A percentile compares a stretch with the other conserved stretches of the same genome.
Conservation (phyloP, 2,329 filamentous ascomycete species). For the Phyllosticta capitalensis region DNA sequence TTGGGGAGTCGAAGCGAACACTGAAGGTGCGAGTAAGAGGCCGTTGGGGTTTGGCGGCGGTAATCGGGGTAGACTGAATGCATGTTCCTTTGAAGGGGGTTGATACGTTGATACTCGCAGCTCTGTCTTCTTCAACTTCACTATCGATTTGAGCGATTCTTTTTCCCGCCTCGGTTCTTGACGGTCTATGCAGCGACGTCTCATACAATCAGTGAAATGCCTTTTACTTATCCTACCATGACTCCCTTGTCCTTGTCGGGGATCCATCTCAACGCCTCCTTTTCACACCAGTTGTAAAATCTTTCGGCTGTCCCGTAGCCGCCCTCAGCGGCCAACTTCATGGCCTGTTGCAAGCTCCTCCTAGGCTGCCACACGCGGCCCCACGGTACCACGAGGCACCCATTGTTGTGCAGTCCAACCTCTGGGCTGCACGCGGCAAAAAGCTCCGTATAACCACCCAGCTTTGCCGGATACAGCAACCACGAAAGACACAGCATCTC, state of each 20-base stretch:
- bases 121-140: not conserved
- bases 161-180: not conserved
- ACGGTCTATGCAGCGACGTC: not conserved
- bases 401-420: constrained; percentile 17
- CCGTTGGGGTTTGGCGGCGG: not conserved
- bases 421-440: constrained; percentile 7
- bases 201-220: not conserved
- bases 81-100: not conserved
- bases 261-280: constrained; percentile 18
- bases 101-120: not conserved
- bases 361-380: constrained; percentile 29
- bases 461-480: constrained; percentile 8
- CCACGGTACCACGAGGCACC: constrained; percentile 37
- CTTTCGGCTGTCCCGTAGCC: constrained; percentile 29
- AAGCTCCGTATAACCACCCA: constrained; percentile 10
- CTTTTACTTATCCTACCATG: not conserved
- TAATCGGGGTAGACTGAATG: not conserved
- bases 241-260: not conserved
- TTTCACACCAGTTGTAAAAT: constrained; percentile 37
- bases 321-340: constrained; percentile 26
- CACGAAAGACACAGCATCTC: not conserved
- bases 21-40: not conserved
- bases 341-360: constrained; percentile 24
- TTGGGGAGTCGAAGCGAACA: not conserved
- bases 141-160: not conserved